phyloP scores from a whole-genome alignment of 257 asterid genomes.

The Rauvolfia tetraphylla region DNA sequence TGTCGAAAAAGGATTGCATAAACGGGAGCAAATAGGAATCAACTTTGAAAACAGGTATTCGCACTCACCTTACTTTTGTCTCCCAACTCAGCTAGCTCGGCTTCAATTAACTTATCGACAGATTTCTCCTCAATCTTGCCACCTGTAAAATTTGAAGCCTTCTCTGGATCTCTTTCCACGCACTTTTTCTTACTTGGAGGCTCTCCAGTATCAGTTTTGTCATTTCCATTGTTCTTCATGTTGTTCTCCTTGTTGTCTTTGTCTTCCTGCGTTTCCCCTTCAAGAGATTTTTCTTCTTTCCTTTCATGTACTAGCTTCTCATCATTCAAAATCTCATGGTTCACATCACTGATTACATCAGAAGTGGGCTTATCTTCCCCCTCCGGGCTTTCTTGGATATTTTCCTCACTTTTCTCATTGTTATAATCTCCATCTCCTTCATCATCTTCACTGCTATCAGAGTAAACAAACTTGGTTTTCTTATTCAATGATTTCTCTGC shows the following conservation, averaged over 20 bases:
- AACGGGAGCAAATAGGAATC: neutral
- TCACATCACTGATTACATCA: constrained; percentile 26
- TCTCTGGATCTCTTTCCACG: constrained; percentile 30
- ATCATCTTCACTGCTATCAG: constrained; percentile 57
- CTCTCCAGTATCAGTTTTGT: constrained; percentile 49
- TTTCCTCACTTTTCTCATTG: constrained; percentile 26
- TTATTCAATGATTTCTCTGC: constrained; percentile 58
- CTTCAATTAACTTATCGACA: constrained; percentile 78
- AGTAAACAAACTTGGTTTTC: constrained; percentile 59
- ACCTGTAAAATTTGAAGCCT: constrained; percentile 24
- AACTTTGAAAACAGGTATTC: neutral
- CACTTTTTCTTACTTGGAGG: constrained; percentile 67
- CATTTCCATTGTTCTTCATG: constrained; percentile 28
- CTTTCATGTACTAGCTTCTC: constrained; percentile 26
- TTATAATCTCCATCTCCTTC: constrained; percentile 24
- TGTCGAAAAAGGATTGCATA: neutral
- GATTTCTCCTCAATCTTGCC: constrained; percentile 51
- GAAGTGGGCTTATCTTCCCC: constrained; percentile 21
- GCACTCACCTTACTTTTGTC: constrained; percentile 78
- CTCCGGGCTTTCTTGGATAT: constrained; percentile 22
- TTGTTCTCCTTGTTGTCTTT: constrained; percentile 28
- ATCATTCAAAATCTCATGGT: constrained; percentile 13
- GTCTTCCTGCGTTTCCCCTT: constrained; percentile 33
- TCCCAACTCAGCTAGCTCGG: constrained; percentile 81
- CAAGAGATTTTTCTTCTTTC: constrained; percentile 35